Percentiles rank a stretch among this genome's conserved stretches.
Evolutionary conservation across 202 grass and related monocot species (phyloP).

Genomic region (Bolboschoenoplectus hybrid): DNA sequence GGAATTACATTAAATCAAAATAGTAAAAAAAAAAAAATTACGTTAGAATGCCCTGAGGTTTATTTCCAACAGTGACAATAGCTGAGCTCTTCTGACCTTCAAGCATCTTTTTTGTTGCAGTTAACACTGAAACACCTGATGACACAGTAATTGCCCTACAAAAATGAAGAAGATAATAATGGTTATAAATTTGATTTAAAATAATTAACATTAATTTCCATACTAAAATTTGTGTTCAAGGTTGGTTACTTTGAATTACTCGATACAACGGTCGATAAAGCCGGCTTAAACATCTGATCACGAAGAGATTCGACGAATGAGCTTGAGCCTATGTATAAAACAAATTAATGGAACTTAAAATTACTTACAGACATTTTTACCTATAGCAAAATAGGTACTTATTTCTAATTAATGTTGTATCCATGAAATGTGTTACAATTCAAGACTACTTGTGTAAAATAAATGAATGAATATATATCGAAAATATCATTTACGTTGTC

Average conservation of each 20-base stretch:
- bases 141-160: constrained; percentile 61
- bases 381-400: background rate
- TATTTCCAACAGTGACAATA: constrained; percentile 56
- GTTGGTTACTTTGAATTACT: constrained; percentile 58
- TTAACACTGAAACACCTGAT: constrained; percentile 59
- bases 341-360: background rate
- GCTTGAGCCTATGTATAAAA: constrained; percentile 32
- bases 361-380: background rate
- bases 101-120: constrained; percentile 68
- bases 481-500: constrained; percentile 19
- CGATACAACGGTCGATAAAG: constrained; percentile 51
- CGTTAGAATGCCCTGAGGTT: constrained; percentile 76
- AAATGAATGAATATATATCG: background rate
- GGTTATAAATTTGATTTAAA: background rate
- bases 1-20: background rate
- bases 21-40: constrained; percentile 1
- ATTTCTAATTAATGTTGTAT: background rate
- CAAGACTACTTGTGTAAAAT: background rate
- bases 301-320: constrained; percentile 58
- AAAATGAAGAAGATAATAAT: constrained; percentile 17
- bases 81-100: constrained; percentile 59
- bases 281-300: constrained; percentile 70
- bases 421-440: background rate
- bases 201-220: background rate
- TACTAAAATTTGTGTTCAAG: background rate